Evolutionary conservation across 1,139 yeast species (phyloP).

Genomic region (Saccharomyces pastorianus): DNA sequence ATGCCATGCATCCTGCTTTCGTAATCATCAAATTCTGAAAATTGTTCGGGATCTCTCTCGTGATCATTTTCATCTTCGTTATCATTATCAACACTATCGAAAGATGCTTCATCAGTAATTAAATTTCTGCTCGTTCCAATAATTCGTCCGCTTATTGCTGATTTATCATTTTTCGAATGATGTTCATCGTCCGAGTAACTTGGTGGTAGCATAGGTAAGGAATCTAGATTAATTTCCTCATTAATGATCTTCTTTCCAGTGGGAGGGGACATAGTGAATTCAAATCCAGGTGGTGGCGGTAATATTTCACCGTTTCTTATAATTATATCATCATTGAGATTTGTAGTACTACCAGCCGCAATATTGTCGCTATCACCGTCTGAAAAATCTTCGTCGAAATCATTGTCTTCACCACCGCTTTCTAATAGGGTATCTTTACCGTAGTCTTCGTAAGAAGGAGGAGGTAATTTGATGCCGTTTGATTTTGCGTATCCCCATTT

Average conservation of each 20-base stretch:
- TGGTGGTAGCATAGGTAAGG: slow-evolving; percentile 34
- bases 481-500: slow-evolving; percentile 86
- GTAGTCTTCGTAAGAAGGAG: slow-evolving; percentile 58
- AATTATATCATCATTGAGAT: slow-evolving; percentile 14
- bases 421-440: slow-evolving; percentile 35
- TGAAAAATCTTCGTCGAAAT: slow-evolving; percentile 27
- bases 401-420: slow-evolving; percentile 33
- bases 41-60: slow-evolving; percentile 7
- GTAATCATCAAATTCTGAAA: background rate
- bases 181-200: slow-evolving; percentile 28
- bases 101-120: slow-evolving; percentile 5
- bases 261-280: slow-evolving; percentile 27
- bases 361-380: slow-evolving; percentile 28
- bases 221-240: slow-evolving; percentile 31
- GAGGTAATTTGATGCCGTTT: slow-evolving; percentile 61
- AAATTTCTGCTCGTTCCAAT: slow-evolving; percentile 3
- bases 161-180: background rate
- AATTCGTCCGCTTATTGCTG: background rate
- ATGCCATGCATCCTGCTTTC: background rate
- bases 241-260: slow-evolving; percentile 8
- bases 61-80: slow-evolving; percentile 15
- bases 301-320: slow-evolving; percentile 23
- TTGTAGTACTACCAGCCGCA: slow-evolving; percentile 23
- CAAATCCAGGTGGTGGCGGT: slow-evolving; percentile 33
- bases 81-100: slow-evolving; percentile 10